Evolutionary conservation across 169 alveolate species (phyloP).

Genomic region (Plasmodium gonderi): DNA sequence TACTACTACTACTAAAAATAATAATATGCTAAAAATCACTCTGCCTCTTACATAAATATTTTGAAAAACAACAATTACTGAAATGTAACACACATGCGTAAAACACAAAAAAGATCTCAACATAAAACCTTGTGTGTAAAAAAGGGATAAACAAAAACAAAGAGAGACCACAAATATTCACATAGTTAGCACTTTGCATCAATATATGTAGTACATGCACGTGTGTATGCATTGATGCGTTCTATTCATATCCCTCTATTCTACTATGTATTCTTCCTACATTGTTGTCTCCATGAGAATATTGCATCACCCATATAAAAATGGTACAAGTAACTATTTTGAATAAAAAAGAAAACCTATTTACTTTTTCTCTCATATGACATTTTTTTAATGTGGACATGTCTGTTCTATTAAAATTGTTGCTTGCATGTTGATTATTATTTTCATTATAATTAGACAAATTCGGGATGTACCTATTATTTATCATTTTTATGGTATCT

Average conservation of each 20-base stretch:
- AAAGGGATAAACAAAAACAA: too few species aligned
- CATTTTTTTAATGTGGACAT: constrained; percentile 13
- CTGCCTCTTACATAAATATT: too few species aligned
- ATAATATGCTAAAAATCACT: too few species aligned
- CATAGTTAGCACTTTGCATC: too few species aligned
- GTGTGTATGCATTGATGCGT: neutral
- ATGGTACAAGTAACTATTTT: constrained; percentile 8
- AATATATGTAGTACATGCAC: neutral
- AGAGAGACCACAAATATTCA: too few species aligned
- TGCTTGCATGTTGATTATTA: neutral
- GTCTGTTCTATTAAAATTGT: constrained; percentile 6
- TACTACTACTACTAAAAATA: too few species aligned
- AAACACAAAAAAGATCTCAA: too few species aligned
- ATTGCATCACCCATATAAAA: constrained; percentile 9
- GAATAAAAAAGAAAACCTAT: constrained; percentile 12
- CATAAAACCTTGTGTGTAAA: too few species aligned
- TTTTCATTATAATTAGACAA: constrained; percentile 23
- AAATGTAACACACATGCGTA: neutral
- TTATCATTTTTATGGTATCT: constrained; percentile 23
- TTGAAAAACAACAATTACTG: neutral
- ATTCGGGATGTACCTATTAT: neutral
- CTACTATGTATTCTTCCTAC: neutral
- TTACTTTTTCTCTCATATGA: constrained; percentile 29
- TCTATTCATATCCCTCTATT: neutral
- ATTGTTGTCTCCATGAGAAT: neutral